Conservation (phyloP, 495 filamentous ascomycete genomes). For the Neurospora discreta region DNA sequence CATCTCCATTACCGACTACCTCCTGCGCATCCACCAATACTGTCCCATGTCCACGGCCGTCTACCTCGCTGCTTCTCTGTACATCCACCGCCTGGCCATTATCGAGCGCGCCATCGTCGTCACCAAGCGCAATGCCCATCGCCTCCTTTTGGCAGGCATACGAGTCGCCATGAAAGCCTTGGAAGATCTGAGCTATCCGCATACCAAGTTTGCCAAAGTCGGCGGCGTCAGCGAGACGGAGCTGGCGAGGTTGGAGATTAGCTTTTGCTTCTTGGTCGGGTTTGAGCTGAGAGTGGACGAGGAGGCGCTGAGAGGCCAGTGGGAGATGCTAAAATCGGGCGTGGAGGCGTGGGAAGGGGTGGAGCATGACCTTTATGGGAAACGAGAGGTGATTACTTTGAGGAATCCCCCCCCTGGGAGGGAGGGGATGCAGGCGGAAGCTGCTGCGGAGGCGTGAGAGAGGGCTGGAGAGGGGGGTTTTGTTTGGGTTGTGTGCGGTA, state of each 20-base stretch:
- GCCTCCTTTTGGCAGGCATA: conserved; percentile 72
- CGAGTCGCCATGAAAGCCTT: conserved; percentile 85
- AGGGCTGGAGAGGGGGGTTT: neutral
- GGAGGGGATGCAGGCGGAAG: neutral
- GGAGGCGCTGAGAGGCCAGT: conserved; percentile 47
- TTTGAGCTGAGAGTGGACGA: conserved; percentile 68
- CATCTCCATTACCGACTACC: conserved; percentile 74
- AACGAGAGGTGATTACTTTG: neutral
- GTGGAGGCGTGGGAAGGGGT: conserved; percentile 15
- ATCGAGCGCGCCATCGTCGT: conserved; percentile 62
- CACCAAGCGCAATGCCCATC: conserved; percentile 74
- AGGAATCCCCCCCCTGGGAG: neutral
- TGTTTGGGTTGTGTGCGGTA: neutral
- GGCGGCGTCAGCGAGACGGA: conserved; percentile 77
- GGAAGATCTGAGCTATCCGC: conserved; percentile 80
- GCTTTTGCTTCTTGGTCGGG: conserved; percentile 74
- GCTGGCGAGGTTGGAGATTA: conserved; percentile 75
- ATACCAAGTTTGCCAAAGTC: conserved; percentile 73
- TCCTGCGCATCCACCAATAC: conserved; percentile 73
- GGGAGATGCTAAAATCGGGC: conserved; percentile 34
- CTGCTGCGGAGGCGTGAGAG: neutral
- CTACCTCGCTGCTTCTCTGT: conserved; percentile 84
- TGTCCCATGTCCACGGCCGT: conserved; percentile 96
- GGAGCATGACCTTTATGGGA: neutral
- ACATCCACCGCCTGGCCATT: conserved; percentile 71